phyloP scores from a whole-genome alignment of 2,329 filamentous ascomycete species.

The Septoria petroselini region DNA sequence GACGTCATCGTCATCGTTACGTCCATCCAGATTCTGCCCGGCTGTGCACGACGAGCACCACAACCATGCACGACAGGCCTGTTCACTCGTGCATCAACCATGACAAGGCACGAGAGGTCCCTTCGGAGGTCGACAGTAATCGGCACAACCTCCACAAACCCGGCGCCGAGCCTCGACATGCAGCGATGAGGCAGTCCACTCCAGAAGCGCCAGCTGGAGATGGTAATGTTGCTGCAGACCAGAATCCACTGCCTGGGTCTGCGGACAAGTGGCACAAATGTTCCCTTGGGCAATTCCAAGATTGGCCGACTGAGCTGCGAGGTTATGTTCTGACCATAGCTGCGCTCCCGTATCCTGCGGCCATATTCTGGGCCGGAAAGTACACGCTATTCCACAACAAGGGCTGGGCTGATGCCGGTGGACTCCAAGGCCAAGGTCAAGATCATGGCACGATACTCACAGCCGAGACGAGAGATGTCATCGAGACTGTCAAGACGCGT shows the following conservation, averaged over 20 bases:
- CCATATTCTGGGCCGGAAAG: slow-evolving; percentile 44
- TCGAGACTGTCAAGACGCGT: slow-evolving; percentile 36
- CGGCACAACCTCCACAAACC: background rate
- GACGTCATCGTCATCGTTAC: too few species aligned
- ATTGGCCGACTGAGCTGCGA: slow-evolving; percentile 39
- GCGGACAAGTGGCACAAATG: slow-evolving; percentile 24
- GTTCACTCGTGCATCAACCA: too few species aligned
- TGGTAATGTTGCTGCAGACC: background rate
- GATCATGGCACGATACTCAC: slow-evolving; percentile 36
- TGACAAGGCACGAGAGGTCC: too few species aligned
- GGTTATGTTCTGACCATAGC: slow-evolving; percentile 36
- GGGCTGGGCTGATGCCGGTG: slow-evolving; percentile 41
- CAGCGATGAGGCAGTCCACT: slow-evolving; percentile 16
- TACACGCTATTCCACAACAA: slow-evolving; percentile 43
- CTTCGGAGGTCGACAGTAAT: background rate
- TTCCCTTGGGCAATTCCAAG: slow-evolving; percentile 35
- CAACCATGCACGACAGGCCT: too few species aligned
- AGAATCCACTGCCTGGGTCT: slow-evolving; percentile 19
- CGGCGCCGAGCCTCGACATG: slow-evolving; percentile 5
- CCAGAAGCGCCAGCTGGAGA: slow-evolving; percentile 2
- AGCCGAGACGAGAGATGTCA: slow-evolving; percentile 37
- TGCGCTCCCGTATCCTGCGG: slow-evolving; percentile 43
- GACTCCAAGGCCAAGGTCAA: slow-evolving; percentile 35
- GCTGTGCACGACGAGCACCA: too few species aligned
- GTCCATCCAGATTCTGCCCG: too few species aligned